Evolutionary conservation across 306 rosid genomes (phyloP).

Genomic region (Cucurbita moschata): DNA sequence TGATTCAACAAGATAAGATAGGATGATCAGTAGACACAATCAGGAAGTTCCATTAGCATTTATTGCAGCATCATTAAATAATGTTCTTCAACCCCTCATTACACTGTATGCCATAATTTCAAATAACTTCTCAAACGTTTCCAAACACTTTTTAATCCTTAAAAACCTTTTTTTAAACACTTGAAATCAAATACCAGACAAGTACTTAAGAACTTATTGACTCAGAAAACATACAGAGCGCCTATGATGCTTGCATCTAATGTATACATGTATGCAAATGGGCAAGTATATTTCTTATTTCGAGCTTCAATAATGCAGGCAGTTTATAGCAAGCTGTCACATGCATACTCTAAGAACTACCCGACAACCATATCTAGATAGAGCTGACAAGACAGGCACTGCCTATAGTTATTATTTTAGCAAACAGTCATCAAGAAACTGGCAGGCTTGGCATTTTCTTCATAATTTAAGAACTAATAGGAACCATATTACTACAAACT

Average conservation of each 20-base stretch:
- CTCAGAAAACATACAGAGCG: neutral
- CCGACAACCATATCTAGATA: slow-evolving; percentile 33
- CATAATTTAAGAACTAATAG: neutral
- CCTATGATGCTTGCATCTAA: neutral
- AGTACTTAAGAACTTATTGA: no score
- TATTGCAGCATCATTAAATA: neutral
- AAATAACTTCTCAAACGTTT: no score
- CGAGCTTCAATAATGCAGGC: slow-evolving; percentile 13
- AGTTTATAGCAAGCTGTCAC: slow-evolving; percentile 21
- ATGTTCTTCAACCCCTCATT: neutral
- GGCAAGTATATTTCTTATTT: neutral
- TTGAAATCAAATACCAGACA: no score
- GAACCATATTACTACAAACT: neutral
- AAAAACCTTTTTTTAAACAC: no score
- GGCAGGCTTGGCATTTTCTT: slow-evolving; percentile 5
- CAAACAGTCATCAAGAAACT: slow-evolving; percentile 5
- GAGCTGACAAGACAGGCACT: slow-evolving; percentile 12
- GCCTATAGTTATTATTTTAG: neutral
- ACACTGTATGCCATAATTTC: no score
- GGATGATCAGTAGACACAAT: neutral
- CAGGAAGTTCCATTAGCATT: neutral
- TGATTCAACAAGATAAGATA: slow-evolving; percentile 3
- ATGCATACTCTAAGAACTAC: slow-evolving; percentile 18
- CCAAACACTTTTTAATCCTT: no score
- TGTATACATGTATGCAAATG: neutral